These are phyloP conservation scores for Didymella exigua DNA, from an alignment of 2,329 filamentous ascomycete genomes.

Conservation along the genomic window DNA sequence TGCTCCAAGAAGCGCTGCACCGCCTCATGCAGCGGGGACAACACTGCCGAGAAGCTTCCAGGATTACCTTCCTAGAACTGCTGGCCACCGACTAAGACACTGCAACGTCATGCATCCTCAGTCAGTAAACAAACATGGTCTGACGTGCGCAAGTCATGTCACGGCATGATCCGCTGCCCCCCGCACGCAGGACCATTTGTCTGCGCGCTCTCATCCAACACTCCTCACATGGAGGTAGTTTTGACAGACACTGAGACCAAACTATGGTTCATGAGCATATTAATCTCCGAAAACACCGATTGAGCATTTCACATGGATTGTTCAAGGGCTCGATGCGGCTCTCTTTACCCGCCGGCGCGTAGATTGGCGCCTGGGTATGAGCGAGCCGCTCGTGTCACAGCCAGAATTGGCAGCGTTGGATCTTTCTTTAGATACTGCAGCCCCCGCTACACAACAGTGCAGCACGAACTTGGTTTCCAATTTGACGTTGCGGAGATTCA, in stretches of 20 bases:
- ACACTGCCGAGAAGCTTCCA: conserved; percentile 14
- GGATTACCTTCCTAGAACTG: conserved; percentile 30
- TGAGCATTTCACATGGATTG: conserved; percentile 17
- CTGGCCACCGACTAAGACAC: conserved; percentile 21
- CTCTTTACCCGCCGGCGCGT: conserved; percentile 17
- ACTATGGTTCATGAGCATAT: conserved; percentile 11
- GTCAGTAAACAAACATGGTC: conserved; percentile 23
- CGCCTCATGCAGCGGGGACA: conserved; percentile 30
- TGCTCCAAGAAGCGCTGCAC: conserved; percentile 40
- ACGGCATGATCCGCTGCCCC: conserved; percentile 30
- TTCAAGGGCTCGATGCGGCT: conserved; percentile 40
- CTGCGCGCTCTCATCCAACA: conserved; percentile 22
- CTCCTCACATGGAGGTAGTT: conserved; percentile 19
- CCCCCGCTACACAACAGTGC: conserved; percentile 21
- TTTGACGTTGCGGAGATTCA: conserved; percentile 9
- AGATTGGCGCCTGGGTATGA: not conserved
- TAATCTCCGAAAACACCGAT: conserved; percentile 20
- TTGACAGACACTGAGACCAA: conserved; percentile 16
- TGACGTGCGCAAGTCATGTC: conserved; percentile 24
- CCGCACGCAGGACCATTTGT: not conserved
- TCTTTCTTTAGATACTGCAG: conserved; percentile 17
- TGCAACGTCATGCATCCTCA: conserved; percentile 20
- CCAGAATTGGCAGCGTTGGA: conserved; percentile 9
- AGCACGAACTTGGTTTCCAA: conserved; percentile 22
- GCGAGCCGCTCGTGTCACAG: conserved; percentile 8